Percentiles rank a stretch among this genome's conserved stretches.
phyloP scores from a whole-genome alignment of 2,329 filamentous ascomycete genomes.

The Fusarium protoensiforme region DNA sequence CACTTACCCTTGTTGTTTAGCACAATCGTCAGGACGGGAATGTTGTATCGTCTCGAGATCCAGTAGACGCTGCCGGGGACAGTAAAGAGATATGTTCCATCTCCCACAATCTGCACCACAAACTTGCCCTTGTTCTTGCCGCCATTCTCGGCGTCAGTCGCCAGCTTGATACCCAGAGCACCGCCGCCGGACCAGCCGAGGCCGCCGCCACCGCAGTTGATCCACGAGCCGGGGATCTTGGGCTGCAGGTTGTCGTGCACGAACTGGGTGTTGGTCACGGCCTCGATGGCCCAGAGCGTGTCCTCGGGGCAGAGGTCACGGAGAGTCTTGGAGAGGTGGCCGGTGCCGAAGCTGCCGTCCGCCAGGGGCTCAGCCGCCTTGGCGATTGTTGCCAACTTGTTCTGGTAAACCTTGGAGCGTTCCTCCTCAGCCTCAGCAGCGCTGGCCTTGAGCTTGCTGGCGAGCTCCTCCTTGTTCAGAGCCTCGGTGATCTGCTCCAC shows the following conservation, averaged over 20 bases:
- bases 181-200: constrained; percentile 84
- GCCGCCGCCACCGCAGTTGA: constrained; percentile 84
- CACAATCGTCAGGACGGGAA: constrained; percentile 65
- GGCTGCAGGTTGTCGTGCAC: constrained; percentile 79
- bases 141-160: constrained; percentile 56
- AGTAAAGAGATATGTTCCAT: constrained; percentile 67
- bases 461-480: constrained; percentile 60
- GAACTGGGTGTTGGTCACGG: constrained; percentile 76
- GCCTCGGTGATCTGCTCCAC: constrained; percentile 76
- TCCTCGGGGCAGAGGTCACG: constrained; percentile 51
- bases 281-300: constrained; percentile 81
- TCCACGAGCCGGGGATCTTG: constrained; percentile 76
- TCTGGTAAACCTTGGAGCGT: constrained; percentile 67
- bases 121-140: constrained; percentile 59
- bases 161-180: constrained; percentile 81
- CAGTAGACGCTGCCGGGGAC: constrained; percentile 67
- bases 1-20: constrained; percentile 65
- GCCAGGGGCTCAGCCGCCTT: constrained; percentile 65
- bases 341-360: constrained; percentile 63
- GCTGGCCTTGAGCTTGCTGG: constrained; percentile 49
- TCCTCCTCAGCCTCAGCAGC: constrained; percentile 48
- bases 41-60: constrained; percentile 65
- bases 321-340: constrained; percentile 48
- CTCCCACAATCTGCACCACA: constrained; percentile 67
- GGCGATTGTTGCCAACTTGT: constrained; percentile 70